A percentile compares a stretch with the other conserved stretches of the same genome.
These are phyloP conservation scores for Clonostachys byssicola DNA, from an alignment of 2,329 filamentous ascomycete species.

Conservation along the genomic window DNA sequence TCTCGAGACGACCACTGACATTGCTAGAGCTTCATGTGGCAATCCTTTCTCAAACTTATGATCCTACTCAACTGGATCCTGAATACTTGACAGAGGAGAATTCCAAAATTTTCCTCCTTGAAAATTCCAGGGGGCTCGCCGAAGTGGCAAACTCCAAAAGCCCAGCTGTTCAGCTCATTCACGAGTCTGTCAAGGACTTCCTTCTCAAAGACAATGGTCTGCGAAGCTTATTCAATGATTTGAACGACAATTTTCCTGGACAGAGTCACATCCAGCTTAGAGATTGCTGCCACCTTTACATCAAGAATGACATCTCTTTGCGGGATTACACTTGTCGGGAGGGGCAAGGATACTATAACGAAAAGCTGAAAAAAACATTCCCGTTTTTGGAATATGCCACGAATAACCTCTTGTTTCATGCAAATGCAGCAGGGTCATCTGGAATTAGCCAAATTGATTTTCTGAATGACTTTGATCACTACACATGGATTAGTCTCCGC, in stretches of 20 bases:
- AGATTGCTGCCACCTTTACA: background rate
- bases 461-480: background rate
- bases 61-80: background rate
- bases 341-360: too few relatives aligned
- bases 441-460: background rate
- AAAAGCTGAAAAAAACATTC: background rate
- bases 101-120: slow-evolving; percentile 14
- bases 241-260: background rate
- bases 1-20: slow-evolving; percentile 32
- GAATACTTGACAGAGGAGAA: slow-evolving; percentile 4
- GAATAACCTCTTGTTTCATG: background rate
- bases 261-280: background rate
- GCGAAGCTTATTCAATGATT: background rate
- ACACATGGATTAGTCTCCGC: background rate
- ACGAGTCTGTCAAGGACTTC: slow-evolving; percentile 41
- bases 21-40: slow-evolving; percentile 33
- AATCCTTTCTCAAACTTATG: slow-evolving; percentile 3
- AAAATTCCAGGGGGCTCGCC: slow-evolving; percentile 36
- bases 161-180: slow-evolving; percentile 34
- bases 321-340: too few relatives aligned
- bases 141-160: slow-evolving; percentile 21
- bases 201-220: slow-evolving; percentile 19
- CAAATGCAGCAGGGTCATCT: background rate
- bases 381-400: background rate
- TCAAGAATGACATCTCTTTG: too few relatives aligned